Base-by-base conservation (phyloP, 306 rosid species). In the Trifolium repens region DNA sequence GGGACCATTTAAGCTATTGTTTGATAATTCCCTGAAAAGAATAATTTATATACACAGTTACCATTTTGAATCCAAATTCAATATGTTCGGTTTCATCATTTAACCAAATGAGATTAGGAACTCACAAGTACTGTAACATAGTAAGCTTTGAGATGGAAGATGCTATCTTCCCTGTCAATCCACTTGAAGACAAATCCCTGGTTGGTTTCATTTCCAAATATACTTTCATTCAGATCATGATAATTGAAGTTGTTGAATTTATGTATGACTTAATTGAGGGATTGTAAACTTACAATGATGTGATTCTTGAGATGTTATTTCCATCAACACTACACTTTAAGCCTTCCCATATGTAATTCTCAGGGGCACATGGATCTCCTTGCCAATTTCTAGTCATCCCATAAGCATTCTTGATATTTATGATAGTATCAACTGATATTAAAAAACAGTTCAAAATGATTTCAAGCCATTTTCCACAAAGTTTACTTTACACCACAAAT, bases 291-390 rank as follows among this genome's bases (percentile, higher is more conserved):
- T 80, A 87, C 92, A 87, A 72, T 62, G 80, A 78, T 67, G 8
- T 78, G 61, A 90, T 80, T 84, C 94, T 73, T 46, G 90, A 81
- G 9, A 75, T 0, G 13, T 27, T 54, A 69, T 65, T 13, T 0
- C 39, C 74, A 65, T 65, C 60, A 50, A 40, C 9, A 61, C 72
- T 81, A 67, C 92, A 90, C 37, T 71, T 81, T 47, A 90, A 66
- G 26, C 96, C 89, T 39, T 83, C 73, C 96, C 92, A 90, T 66
- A 46, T 32, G 69, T 84, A 84, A 19, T 2, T 19, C 34, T 39
- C 30, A 0, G 92, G 96, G 22, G 55, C 75, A 46, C 92, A 86
- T 43, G 92, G 92, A 77, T 90, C 88, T 79, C 88, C 92, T 71
- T 83, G 79, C 96, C 92, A 90, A 69, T 83, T 77, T 69, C 62